phyloP scores from a whole-genome alignment of 2,329 filamentous ascomycete genomes.

The Trichoderma afroharzianum region DNA sequence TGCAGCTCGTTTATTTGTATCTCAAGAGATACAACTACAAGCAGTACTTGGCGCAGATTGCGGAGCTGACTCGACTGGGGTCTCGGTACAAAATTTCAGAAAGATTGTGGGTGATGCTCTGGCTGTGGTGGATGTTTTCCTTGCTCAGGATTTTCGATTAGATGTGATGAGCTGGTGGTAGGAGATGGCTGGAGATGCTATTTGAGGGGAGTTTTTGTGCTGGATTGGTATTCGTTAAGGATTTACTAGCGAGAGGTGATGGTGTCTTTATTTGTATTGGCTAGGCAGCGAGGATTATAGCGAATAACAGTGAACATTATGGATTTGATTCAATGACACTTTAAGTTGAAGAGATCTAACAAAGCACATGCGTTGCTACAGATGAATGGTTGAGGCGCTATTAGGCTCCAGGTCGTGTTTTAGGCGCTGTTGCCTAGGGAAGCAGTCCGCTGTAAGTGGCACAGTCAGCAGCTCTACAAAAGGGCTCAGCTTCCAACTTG shows the following conservation, averaged over 20 bases:
- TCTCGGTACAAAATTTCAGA: background rate
- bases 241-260: background rate
- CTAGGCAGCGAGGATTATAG: background rate
- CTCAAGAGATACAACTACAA: background rate
- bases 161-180: background rate
- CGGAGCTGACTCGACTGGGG: background rate
- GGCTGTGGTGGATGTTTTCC: background rate
- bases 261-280: background rate
- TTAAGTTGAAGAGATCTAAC: background rate
- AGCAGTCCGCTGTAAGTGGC: background rate
- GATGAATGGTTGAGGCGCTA: background rate
- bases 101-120: background rate
- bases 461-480: background rate
- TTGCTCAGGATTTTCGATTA: background rate
- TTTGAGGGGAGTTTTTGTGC: background rate
- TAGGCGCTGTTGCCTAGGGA: background rate
- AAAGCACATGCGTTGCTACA: background rate
- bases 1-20: background rate
- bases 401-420: background rate
- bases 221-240: background rate
- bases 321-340: background rate
- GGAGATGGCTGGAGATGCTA: background rate
- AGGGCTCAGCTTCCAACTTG: background rate
- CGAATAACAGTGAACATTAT: background rate
- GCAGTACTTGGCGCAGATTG: background rate